phyloP scores from a whole-genome alignment of 2,329 filamentous ascomycete genomes.

The Cordyceps cateniannulata region DNA sequence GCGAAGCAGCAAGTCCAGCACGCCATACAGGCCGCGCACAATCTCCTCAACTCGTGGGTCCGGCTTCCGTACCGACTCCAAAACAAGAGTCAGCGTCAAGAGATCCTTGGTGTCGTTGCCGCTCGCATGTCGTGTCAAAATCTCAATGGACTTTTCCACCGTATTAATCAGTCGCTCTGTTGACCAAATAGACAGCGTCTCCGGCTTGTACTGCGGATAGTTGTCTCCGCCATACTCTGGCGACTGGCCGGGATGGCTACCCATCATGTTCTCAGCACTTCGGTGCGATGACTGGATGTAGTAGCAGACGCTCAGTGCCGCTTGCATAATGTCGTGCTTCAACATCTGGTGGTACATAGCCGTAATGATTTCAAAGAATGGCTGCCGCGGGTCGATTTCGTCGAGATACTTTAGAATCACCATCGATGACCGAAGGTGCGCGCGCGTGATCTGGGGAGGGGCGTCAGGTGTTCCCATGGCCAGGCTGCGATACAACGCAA shows the following conservation, averaged over 20 bases:
- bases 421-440: conserved; percentile 49
- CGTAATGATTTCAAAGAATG: conserved; percentile 40
- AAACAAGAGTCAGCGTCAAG: conserved; percentile 40
- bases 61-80: conserved; percentile 36
- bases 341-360: conserved; percentile 48
- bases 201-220: conserved; percentile 26
- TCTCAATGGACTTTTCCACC: conserved; percentile 42
- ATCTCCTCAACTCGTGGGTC: conserved; percentile 38
- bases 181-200: conserved; percentile 36
- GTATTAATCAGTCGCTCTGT: conserved; percentile 33
- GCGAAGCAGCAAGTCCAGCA: conserved; percentile 40
- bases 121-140: conserved; percentile 38
- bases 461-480: conserved; percentile 44
- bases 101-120: conserved; percentile 47
- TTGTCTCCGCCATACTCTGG: conserved; percentile 28
- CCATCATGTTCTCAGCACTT: conserved; percentile 22
- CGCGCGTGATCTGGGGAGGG: conserved; percentile 44
- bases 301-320: conserved; percentile 49
- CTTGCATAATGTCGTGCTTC: conserved; percentile 48
- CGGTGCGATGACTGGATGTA: conserved; percentile 37
- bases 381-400: conserved; percentile 42
- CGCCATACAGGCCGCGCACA: conserved; percentile 31
- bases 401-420: conserved; percentile 49
- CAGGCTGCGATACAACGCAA: conserved; percentile 49
- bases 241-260: conserved; percentile 27